A percentile compares a stretch with the other conserved stretches of the same genome.
phyloP scores from a whole-genome alignment of 192 early-diverging fungal species.

The Phlyctochytrium arcticum region DNA sequence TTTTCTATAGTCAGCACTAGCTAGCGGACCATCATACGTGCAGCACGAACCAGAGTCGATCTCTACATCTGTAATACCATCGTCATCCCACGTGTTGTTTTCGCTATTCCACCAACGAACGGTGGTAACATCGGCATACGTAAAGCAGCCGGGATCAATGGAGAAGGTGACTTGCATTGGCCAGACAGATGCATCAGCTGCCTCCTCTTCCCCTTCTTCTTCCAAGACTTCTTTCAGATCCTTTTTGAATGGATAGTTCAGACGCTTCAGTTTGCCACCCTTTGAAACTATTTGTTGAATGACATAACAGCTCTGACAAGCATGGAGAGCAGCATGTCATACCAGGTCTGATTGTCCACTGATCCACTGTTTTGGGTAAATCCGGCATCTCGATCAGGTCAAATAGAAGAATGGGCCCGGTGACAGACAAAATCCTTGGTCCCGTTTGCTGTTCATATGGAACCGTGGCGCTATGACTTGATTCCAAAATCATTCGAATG shows the following conservation, averaged over 20 bases:
- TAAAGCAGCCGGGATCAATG: constrained; percentile 25
- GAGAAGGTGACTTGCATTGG: constrained; percentile 37
- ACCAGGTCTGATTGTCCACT: constrained; percentile 49
- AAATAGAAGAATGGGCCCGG: constrained; percentile 43
- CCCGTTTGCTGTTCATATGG: constrained; percentile 30
- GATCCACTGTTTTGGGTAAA: constrained; percentile 36
- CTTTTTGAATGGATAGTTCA: constrained; percentile 51
- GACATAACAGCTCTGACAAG: constrained; percentile 9
- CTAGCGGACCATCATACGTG: not conserved
- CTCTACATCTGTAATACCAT: constrained; percentile 47
- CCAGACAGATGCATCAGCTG: constrained; percentile 38
- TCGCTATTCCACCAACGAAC: constrained; percentile 45
- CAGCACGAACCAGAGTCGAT: constrained; percentile 39
- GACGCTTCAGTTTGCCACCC: constrained; percentile 32
- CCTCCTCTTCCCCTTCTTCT: constrained; percentile 22
- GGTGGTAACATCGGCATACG: constrained; percentile 34
- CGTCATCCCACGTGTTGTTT: constrained; percentile 38
- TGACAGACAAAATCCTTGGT: constrained; percentile 19
- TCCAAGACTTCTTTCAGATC: constrained; percentile 31
- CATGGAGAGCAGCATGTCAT: not conserved
- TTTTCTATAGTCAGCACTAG: not conserved
- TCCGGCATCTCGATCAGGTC: constrained; percentile 55
- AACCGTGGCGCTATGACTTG: constrained; percentile 11
- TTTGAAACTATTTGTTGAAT: constrained; percentile 31
- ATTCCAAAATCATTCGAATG: constrained; percentile 46